Conservation (phyloP, 1,284 basidiomycete species). For the Boletus hoseneyae region DNA sequence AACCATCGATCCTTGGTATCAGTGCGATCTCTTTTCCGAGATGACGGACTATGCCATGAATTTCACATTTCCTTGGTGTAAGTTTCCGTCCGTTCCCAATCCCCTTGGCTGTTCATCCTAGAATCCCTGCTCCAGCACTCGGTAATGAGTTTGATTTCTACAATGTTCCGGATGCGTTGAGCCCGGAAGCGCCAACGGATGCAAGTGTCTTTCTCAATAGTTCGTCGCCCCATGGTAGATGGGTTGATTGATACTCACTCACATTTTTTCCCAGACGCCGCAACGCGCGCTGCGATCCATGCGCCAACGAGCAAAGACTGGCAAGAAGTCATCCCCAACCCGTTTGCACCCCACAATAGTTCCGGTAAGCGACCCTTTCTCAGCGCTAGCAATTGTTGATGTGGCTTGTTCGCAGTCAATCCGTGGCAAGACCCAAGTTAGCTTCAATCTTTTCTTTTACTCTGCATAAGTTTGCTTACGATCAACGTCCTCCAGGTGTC, state of each 20-base stretch:
- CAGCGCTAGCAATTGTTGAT: background rate
- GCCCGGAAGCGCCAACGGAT: constrained; percentile 43
- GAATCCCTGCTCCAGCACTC: constrained; percentile 29
- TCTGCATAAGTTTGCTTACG: background rate
- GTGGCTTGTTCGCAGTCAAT: constrained; percentile 8
- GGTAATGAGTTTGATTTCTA: constrained; percentile 43
- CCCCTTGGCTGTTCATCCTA: background rate
- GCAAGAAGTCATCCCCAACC: constrained; percentile 40
- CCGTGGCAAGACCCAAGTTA: constrained; percentile 42
- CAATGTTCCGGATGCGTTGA: constrained; percentile 51
- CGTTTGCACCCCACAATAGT: constrained; percentile 37
- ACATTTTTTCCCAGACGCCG: constrained; percentile 40
- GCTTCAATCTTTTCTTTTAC: constrained; percentile 13
- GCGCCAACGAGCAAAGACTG: constrained; percentile 66
- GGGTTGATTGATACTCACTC: background rate
- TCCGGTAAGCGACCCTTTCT: constrained; percentile 25
- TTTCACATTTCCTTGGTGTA: constrained; percentile 66
- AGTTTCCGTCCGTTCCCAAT: constrained; percentile 25
- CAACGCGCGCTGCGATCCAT: constrained; percentile 56
- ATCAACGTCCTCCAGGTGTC: constrained; percentile 34
- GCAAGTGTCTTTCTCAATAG: constrained; percentile 58
- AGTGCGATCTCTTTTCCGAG: constrained; percentile 48
- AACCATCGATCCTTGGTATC: constrained; percentile 57
- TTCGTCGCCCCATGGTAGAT: constrained; percentile 24
- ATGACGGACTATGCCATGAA: constrained; percentile 59